These are phyloP conservation scores for Gamsiella multidivaricata DNA, from an alignment of 192 early-diverging fungal genomes.

Conservation along the genomic window DNA sequence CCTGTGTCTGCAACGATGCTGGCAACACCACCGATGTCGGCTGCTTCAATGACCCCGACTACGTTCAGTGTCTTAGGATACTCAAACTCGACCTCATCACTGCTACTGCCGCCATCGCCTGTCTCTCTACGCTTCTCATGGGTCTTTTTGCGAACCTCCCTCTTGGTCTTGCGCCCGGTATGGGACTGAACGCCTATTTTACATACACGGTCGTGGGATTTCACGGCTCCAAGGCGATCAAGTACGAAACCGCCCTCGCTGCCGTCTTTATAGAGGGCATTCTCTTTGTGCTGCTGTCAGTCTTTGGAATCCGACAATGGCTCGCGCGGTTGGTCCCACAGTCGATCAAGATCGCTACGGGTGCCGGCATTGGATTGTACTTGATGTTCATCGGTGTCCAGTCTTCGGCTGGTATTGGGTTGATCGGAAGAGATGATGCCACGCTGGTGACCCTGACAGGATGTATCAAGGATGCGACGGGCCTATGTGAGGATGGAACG, in stretches of 20 bases:
- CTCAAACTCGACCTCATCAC: conserved; percentile 81
- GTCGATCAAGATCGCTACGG: conserved; percentile 78
- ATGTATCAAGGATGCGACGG: conserved; percentile 59
- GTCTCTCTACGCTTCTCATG: conserved; percentile 74
- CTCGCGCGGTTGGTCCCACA: conserved; percentile 80
- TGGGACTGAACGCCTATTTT: conserved; percentile 89
- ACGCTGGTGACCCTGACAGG: conserved; percentile 77
- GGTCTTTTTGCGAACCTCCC: conserved; percentile 82
- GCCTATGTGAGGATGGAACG: conserved; percentile 62
- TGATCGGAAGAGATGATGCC: conserved; percentile 67
- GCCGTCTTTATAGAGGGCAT: conserved; percentile 89
- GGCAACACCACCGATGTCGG: conserved; percentile 55
- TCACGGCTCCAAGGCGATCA: conserved; percentile 78
- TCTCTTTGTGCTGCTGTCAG: conserved; percentile 79
- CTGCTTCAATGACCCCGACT: conserved; percentile 67
- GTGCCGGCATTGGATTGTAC: conserved; percentile 82
- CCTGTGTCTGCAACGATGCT: conserved; percentile 73
- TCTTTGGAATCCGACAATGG: conserved; percentile 83
- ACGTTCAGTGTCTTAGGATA: conserved; percentile 68
- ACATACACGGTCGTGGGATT: conserved; percentile 87
- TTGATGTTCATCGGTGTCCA: conserved; percentile 84
- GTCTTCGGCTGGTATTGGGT: conserved; percentile 82
- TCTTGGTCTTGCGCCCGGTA: conserved; percentile 83
- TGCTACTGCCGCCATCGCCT: conserved; percentile 74
- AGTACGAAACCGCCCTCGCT: conserved; percentile 75